Conservation (phyloP, 495 filamentous ascomycete genomes). For the Chaetomidium leptoderma region DNA sequence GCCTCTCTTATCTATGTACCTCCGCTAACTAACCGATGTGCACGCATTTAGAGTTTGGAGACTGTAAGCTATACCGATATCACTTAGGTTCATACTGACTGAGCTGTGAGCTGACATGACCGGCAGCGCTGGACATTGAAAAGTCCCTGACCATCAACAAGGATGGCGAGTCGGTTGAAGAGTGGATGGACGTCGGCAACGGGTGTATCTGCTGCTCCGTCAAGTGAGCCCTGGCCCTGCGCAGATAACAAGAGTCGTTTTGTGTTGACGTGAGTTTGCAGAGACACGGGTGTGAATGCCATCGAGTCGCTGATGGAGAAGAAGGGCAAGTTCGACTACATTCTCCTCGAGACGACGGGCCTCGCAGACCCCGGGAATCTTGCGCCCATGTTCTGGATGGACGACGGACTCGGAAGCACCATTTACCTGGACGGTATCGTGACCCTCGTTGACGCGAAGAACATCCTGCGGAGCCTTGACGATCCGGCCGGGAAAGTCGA, state of each 20-base stretch:
- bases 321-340: constrained; percentile 93
- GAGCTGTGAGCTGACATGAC: constrained; percentile 20
- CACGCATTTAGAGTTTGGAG: constrained; percentile 77
- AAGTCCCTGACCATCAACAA: constrained; percentile 86
- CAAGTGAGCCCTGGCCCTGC: constrained; percentile 56
- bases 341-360: constrained; percentile 93
- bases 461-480: constrained; percentile 75
- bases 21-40: background rate
- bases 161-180: constrained; percentile 78
- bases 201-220: constrained; percentile 98
- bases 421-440: constrained; percentile 97
- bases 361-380: constrained; percentile 94
- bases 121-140: constrained; percentile 76
- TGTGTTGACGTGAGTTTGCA: constrained; percentile 26
- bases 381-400: constrained; percentile 94
- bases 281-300: constrained; percentile 85
- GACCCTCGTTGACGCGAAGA: constrained; percentile 92
- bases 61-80: constrained; percentile 57
- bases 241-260: too few species aligned
- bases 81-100: background rate
- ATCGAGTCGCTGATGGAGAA: constrained; percentile 96
- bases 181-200: constrained; percentile 94
- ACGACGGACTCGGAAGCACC: constrained; percentile 86
- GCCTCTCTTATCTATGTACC: background rate
- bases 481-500: constrained; percentile 61